Evolutionary conservation across 805 yeast genomes (phyloP), one percentile per base, ranked within the genome.

Genomic region (Candida multigemmis): DNA sequence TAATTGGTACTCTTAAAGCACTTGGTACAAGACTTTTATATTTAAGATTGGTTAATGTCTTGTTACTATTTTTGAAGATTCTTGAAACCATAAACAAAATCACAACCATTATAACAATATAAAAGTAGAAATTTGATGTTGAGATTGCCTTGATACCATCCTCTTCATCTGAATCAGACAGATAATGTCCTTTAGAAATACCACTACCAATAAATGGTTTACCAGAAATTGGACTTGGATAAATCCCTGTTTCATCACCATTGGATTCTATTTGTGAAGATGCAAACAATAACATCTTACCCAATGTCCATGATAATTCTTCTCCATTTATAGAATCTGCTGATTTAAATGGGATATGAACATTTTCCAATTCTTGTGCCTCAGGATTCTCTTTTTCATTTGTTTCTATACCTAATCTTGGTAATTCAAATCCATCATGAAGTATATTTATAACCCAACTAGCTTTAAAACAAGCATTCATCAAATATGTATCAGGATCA

Each of bases 251-350:
- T 1, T 45, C 27, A 5, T 38, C 31, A 4, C 45, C 34, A 2
- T 25, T 12, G 2, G 35, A 13, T 5, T 58, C 48, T 5, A 83
- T 64, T 36, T 74, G 76, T 10, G 87, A 71, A 0, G 94, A 75
- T 0, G 95, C 96, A 48, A 76, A 83, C 8, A 89, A 50, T 4
- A 91, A 48, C 15, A 87, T 85, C 43, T 81, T 78, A 4, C 98
- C 99, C 19, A 91, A 49, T 0, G 97, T 89, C 99, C 99, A 91
- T 0, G 96, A 81, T 11, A 91, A 59, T 39, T 91, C 98, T 4
- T 75, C 72, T 2, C 93, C 96, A 33, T 83, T 69, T 17, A 91
- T 73, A 11, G 76, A 66, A 30, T 78, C 77, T 0, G 91, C 86
- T 34, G 93, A 79, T 51, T 80, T 85, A 53, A 91, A 86, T 0